Conservation (phyloP, 2,329 filamentous ascomycete species). For the Sporothrix globosa region DNA sequence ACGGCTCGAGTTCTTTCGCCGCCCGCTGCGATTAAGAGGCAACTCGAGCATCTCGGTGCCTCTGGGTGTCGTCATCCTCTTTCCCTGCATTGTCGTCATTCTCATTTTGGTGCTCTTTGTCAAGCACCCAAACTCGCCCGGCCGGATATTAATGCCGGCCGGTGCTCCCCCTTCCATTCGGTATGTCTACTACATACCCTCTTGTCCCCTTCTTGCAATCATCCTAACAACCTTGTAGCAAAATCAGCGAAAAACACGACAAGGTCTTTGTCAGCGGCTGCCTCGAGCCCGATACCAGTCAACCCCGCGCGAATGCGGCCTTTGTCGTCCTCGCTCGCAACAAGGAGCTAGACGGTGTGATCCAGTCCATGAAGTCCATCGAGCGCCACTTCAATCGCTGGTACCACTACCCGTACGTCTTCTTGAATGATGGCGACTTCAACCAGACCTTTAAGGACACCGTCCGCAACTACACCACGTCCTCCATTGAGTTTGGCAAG, state of each 20-base stretch:
- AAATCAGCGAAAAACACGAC: constrained; percentile 96
- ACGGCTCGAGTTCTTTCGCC: constrained; percentile 77
- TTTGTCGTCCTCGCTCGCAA: constrained; percentile 96
- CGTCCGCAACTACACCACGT: constrained; percentile 87
- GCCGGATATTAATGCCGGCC: constrained; percentile 81
- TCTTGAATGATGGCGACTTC: constrained; percentile 97
- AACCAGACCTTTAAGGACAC: constrained; percentile 90
- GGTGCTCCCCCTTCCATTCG: constrained; percentile 87
- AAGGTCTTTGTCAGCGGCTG: constrained; percentile 95
- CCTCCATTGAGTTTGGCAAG: constrained; percentile 86
- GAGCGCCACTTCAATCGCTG: constrained; percentile 98
- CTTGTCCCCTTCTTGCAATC: not conserved
- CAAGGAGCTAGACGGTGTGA: constrained; percentile 92
- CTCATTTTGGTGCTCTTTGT: constrained; percentile 89
- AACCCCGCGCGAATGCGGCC: constrained; percentile 86
- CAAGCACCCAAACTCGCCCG: constrained; percentile 80
- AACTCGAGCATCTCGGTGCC: constrained; percentile 93
- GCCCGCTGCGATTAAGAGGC: constrained; percentile 83
- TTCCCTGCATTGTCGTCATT: constrained; percentile 87
- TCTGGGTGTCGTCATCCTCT: constrained; percentile 87
- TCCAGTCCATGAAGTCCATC: constrained; percentile 96
- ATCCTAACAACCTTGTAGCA: constrained; percentile 57
- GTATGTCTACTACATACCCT: constrained; percentile 54
- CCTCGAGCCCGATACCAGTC: constrained; percentile 74
- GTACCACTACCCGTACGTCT: constrained; percentile 98